These are phyloP conservation scores for Geoglossum cookeanum DNA, from an alignment of 2,329 filamentous ascomycete species.

Conservation along the genomic window DNA sequence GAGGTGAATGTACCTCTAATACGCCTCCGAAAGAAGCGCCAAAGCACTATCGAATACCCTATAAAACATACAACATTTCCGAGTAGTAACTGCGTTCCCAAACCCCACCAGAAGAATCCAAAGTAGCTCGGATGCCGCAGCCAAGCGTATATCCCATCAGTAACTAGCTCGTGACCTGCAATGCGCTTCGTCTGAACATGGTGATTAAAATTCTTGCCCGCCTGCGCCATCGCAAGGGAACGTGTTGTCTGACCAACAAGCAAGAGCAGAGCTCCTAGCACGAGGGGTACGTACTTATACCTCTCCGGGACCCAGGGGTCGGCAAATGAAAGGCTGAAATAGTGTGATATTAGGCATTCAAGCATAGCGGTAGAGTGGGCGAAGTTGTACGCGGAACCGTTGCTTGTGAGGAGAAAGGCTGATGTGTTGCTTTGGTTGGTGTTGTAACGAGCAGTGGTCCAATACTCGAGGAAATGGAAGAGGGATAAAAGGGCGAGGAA, in stretches of 20 bases:
- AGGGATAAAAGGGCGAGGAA: slow-evolving; percentile 50
- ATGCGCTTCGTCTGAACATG: slow-evolving; percentile 52
- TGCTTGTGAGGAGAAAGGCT: slow-evolving; percentile 68
- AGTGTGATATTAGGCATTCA: slow-evolving; percentile 47
- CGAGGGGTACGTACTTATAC: background rate
- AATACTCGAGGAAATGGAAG: slow-evolving; percentile 97
- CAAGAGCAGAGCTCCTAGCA: slow-evolving; percentile 44
- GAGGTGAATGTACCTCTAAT: slow-evolving; percentile 36
- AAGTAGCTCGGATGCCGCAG: slow-evolving; percentile 87
- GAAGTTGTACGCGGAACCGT: slow-evolving; percentile 67
- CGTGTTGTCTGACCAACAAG: slow-evolving; percentile 54
- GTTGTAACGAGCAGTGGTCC: slow-evolving; percentile 71
- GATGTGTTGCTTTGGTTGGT: slow-evolving; percentile 49
- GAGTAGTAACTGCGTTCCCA: slow-evolving; percentile 83
- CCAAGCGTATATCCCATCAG: slow-evolving; percentile 54
- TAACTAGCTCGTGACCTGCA: slow-evolving; percentile 64
- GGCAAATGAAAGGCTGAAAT: slow-evolving; percentile 18
- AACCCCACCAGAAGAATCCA: slow-evolving; percentile 94
- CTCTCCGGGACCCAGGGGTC: slow-evolving; percentile 11
- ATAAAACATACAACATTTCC: slow-evolving; percentile 67
- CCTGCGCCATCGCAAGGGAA: slow-evolving; percentile 72
- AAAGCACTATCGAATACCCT: slow-evolving; percentile 56
- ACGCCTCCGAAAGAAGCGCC: slow-evolving; percentile 62
- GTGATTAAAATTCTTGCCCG: slow-evolving; percentile 79
- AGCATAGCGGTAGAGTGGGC: slow-evolving; percentile 57